Conservation (phyloP, 345 rosid genomes). For the Salix dunnii region DNA sequence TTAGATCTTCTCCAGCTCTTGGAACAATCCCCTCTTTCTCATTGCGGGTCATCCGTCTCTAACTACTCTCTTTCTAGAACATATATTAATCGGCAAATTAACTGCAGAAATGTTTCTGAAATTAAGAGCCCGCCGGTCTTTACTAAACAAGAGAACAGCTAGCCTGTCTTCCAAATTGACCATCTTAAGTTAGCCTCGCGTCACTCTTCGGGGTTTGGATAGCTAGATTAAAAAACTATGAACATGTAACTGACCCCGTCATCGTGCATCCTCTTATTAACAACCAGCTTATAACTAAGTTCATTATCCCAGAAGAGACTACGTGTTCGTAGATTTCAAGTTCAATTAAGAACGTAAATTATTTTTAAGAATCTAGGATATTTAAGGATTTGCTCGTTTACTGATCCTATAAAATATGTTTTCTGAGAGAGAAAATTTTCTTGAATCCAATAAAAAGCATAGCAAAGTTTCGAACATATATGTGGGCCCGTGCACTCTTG, state of each 20-base stretch:
- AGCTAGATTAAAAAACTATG: not conserved
- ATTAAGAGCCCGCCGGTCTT: not conserved
- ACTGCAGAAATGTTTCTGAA: not conserved
- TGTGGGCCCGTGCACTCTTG: no score
- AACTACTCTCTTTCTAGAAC: constrained; percentile 28
- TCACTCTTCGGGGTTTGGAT: no score
- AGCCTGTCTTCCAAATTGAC: not conserved
- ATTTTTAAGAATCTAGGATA: no score
- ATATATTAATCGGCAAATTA: not conserved
- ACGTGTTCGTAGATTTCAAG: no score
- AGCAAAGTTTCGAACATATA: no score
- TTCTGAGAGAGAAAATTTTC: no score
- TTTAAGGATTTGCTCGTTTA: no score
- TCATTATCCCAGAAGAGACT: no score
- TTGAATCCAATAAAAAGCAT: no score
- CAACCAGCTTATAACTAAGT: no score
- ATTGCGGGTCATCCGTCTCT: constrained; percentile 37
- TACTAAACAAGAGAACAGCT: not conserved
- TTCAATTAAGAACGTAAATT: no score
- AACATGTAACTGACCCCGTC: not conserved
- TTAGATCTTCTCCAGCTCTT: not conserved
- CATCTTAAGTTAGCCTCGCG: not conserved
- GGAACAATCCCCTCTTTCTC: constrained; percentile 29
- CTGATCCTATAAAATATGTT: no score
- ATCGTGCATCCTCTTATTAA: not conserved